Evolutionary conservation across 2,329 filamentous ascomycete genomes (phyloP), one percentile per base, ranked within the genome.

Genomic region (Coniochaeta pulveracea): DNA sequence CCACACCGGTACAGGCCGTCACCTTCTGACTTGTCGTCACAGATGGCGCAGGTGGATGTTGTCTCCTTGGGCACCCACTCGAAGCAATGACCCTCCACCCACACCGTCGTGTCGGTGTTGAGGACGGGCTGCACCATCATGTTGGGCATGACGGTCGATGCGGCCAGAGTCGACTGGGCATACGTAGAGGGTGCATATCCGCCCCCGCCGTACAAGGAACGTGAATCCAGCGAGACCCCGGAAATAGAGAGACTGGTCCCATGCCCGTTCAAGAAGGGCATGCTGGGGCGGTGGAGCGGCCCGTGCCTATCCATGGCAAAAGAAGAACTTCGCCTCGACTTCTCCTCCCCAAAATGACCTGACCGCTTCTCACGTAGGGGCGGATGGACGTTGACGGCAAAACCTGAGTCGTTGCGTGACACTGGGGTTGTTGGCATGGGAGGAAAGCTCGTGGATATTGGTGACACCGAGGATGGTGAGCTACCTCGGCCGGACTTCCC

Each of bases 371-470:
- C 91, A 19, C 86, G 77, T 37, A 98, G 64, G 4, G 85, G 28
- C 9, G 28, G 18, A 22, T 31, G 28, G n/a, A n/a, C n/a, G n/a
- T 19, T 93, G 36, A 94, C 64, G 22, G 85, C 83, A 55, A 91
- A 93, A 2, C 85, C 89, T 4, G 89, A 95, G 51, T 98, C 91
- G 48, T 81, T 93, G 11, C 86, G 73, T 5, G 86, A 93, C n/a
- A 83, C 73, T 0, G 84, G 80, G 3, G 84, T 89, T 3, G 72
- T 71, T 4, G 83, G 80, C 56, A 85, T 63, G 0, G 77, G 72
- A 7, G 85, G 81, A 51, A 93, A 94, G 44, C 73, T 76, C 21
- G 72, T 71, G 2, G 85, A 93, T 2, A 82, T 67, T 3, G 88
- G 86, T 1, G 88, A 94, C 10, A 79, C 61, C 2, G 75, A 78